Evolutionary conservation across 768 basidiomycete species (phyloP).

Genomic region (Sistotremastrum niveocremeum): DNA sequence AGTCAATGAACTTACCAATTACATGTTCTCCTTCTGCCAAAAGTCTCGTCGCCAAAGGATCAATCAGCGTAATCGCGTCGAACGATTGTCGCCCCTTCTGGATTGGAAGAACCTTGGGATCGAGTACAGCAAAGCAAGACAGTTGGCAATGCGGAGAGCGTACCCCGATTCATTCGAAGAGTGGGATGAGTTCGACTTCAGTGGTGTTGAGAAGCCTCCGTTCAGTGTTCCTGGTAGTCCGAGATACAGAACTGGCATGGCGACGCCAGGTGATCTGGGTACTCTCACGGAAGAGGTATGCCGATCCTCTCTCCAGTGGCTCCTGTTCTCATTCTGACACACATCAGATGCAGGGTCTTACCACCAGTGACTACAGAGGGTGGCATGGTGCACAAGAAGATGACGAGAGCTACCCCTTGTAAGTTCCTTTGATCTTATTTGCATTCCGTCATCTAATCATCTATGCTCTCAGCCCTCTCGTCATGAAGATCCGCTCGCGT

Average conservation of each 20-base stretch:
- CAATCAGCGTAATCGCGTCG: slow-evolving; percentile 97
- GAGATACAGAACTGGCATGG: slow-evolving; percentile 58
- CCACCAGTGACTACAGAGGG: slow-evolving; percentile 78
- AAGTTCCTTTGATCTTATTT: slow-evolving; percentile 20
- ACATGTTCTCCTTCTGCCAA: slow-evolving; percentile 60
- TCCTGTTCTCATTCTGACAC: slow-evolving; percentile 1
- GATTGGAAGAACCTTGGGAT: slow-evolving; percentile 99
- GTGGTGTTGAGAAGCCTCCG: slow-evolving; percentile 55
- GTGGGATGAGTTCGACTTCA: slow-evolving; percentile 34
- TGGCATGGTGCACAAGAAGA: slow-evolving; percentile 55
- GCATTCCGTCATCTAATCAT: slow-evolving; percentile 5
- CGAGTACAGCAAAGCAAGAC: slow-evolving; percentile 92
- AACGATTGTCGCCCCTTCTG: slow-evolving; percentile 80
- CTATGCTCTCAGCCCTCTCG: slow-evolving; percentile 47
- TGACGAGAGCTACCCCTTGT: slow-evolving; percentile 87
- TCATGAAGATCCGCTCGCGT: slow-evolving; percentile 81
- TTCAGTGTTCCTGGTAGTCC: slow-evolving; percentile 83
- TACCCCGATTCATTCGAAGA: slow-evolving; percentile 87
- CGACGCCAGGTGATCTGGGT: slow-evolving; percentile 89
- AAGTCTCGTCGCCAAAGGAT: slow-evolving; percentile 94
- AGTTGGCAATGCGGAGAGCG: slow-evolving; percentile 80
- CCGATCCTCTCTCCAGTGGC: background rate
- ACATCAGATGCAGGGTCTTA: slow-evolving; percentile 67
- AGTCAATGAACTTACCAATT: slow-evolving; percentile 65
- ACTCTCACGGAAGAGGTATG: slow-evolving; percentile 74